phyloP scores from a whole-genome alignment of 1,139 yeast genomes.

The Meyerozyma athensensis region DNA sequence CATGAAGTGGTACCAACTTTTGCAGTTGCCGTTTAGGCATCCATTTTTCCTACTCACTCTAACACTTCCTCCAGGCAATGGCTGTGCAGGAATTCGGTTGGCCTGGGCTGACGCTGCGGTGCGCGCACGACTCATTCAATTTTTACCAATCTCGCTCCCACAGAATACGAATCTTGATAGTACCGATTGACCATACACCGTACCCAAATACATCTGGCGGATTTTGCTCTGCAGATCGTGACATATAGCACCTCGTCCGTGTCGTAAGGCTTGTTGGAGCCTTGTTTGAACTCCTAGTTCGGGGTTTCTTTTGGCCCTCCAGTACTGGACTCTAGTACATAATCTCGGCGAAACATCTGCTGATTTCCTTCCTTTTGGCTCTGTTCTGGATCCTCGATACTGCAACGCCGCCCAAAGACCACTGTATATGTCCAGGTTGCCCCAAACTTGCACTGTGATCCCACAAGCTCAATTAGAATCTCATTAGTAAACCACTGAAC shows the following conservation, averaged over 20 bases:
- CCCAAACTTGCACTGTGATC: too few relatives aligned
- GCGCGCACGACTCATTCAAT: background rate
- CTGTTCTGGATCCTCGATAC: too few relatives aligned
- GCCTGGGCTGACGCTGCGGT: conserved; percentile 2
- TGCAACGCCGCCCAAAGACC: too few relatives aligned
- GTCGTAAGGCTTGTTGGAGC: conserved; percentile 2
- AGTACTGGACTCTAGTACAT: too few relatives aligned
- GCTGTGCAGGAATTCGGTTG: too few relatives aligned
- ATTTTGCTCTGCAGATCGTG: background rate
- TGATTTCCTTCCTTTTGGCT: background rate
- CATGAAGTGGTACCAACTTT: too few relatives aligned
- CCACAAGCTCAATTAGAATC: too few relatives aligned
- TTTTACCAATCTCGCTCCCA: background rate
- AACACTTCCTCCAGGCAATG: too few relatives aligned
- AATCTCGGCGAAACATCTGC: background rate
- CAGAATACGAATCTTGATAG: background rate
- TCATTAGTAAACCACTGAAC: background rate
- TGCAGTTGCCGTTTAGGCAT: too few relatives aligned
- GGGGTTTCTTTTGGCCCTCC: background rate
- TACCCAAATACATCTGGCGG: background rate
- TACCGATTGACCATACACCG: background rate
- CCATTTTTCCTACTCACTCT: too few relatives aligned
- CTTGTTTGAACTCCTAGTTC: background rate
- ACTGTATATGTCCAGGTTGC: too few relatives aligned
- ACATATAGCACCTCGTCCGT: background rate